A percentile compares a stretch with the other conserved stretches of the same genome.
Evolutionary conservation across 179 eudicot species (phyloP).

Genomic region (Amaranthus tricolor): DNA sequence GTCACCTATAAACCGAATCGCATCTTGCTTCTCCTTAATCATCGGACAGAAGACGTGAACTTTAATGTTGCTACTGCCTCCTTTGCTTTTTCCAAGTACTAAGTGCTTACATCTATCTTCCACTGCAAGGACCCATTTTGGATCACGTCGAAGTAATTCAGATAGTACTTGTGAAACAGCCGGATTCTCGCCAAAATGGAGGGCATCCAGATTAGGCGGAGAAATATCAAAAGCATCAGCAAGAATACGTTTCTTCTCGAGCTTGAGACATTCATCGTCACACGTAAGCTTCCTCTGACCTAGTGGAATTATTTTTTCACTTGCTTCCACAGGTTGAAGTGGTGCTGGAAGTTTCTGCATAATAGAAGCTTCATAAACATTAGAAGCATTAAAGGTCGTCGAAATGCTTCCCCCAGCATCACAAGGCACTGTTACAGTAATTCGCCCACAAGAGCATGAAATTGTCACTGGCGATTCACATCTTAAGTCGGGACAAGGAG

Average conservation of each 20-base stretch:
- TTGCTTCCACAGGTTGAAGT: slow-evolving; percentile 74
- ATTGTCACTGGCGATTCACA: slow-evolving; percentile 79
- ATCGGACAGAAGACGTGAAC: slow-evolving; percentile 91
- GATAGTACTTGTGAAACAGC: slow-evolving; percentile 58
- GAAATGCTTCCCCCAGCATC: slow-evolving; percentile 69
- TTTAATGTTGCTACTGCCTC: slow-evolving; percentile 36
- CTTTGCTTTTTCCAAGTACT: slow-evolving; percentile 76
- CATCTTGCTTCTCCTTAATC: slow-evolving; percentile 87
- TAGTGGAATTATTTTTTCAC: slow-evolving; percentile 65
- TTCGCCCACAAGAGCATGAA: slow-evolving; percentile 82
- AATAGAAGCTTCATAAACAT: slow-evolving; percentile 66
- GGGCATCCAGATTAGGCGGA: slow-evolving; percentile 64
- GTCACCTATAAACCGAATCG: slow-evolving; percentile 79
- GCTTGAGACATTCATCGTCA: slow-evolving; percentile 85
- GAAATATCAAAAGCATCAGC: slow-evolving; percentile 89
- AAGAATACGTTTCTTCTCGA: slow-evolving; percentile 72
- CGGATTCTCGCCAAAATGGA: slow-evolving; percentile 72
- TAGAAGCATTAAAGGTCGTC: slow-evolving; percentile 44
- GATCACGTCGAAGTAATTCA: slow-evolving; percentile 72
- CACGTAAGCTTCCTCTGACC: slow-evolving; percentile 85
- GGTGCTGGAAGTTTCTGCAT: slow-evolving; percentile 74
- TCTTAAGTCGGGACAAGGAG: slow-evolving; percentile 72
- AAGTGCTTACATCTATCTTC: slow-evolving; percentile 87
- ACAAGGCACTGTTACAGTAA: slow-evolving; percentile 75
- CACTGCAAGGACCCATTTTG: slow-evolving; percentile 85